Conservation (phyloP, 495 filamentous ascomycete genomes). For the Podospora pseudoanserina region DNA sequence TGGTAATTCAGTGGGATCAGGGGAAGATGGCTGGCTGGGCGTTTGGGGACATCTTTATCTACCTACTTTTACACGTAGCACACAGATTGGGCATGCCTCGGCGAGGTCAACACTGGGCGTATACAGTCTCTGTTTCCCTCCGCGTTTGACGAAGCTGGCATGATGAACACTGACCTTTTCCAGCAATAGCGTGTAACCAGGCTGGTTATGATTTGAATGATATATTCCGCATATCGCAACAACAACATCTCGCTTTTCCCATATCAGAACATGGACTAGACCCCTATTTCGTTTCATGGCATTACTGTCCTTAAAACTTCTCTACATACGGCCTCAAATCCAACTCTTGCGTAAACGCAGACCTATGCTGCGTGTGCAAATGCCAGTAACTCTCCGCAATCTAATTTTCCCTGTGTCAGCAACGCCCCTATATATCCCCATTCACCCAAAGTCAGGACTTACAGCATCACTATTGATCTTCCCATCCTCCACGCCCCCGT, state of each 20-base stretch:
- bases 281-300: too few species aligned
- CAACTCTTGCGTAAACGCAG: conserved; percentile 78
- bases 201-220: not conserved
- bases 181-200: not conserved
- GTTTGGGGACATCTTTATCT: not conserved
- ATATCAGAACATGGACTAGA: too few species aligned
- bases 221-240: not conserved
- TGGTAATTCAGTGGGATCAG: not conserved
- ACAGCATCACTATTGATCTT: conserved; percentile 81
- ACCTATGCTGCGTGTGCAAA: conserved; percentile 78
- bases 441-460: conserved; percentile 36
- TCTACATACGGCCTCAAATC: conserved; percentile 78
- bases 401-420: conserved; percentile 38
- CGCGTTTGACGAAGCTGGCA: not conserved
- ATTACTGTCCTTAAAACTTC: conserved; percentile 51
- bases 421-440: conserved; percentile 4
- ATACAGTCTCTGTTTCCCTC: not conserved
- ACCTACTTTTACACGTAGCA: not conserved
- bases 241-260: too few species aligned
- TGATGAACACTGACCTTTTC: not conserved
- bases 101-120: not conserved
- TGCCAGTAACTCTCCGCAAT: conserved; percentile 90
- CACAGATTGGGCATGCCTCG: not conserved
- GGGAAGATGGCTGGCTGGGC: not conserved
- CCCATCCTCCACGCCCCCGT: conserved; percentile 58